These are phyloP conservation scores for Diaporthe eres DNA, from an alignment of 2,329 filamentous ascomycete species.

Conservation along the genomic window DNA sequence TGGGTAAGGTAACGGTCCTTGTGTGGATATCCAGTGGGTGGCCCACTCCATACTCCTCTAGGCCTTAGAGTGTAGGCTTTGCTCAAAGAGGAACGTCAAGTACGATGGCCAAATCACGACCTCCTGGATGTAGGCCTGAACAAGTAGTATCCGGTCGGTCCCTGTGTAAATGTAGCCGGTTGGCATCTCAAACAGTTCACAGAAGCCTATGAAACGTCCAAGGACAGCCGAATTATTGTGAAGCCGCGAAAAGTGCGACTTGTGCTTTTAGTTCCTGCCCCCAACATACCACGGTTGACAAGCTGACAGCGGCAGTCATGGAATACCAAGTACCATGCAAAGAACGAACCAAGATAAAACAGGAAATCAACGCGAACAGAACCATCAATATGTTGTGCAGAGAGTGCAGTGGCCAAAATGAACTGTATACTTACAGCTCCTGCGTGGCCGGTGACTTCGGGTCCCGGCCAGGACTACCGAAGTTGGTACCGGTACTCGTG, in stretches of 20 bases:
- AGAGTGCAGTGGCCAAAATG: not conserved
- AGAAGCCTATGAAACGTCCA: not conserved
- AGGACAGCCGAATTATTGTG: not conserved
- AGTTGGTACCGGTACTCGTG: not conserved
- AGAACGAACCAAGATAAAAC: not conserved
- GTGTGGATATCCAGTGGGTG: not conserved
- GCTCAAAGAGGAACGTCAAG: too few species aligned
- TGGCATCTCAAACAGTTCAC: not conserved
- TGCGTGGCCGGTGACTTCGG: constrained; percentile 1
- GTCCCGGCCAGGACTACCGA: not conserved
- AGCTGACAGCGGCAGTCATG: not conserved
- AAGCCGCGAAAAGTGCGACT: not conserved
- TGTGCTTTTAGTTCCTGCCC: not conserved
- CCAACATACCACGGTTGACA: not conserved
- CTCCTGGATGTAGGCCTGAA: not conserved
- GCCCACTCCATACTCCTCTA: not conserved
- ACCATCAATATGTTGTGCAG: not conserved
- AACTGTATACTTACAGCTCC: not conserved
- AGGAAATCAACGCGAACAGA: not conserved
- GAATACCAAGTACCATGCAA: too few species aligned
- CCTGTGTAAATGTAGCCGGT: not conserved
- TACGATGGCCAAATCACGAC: not conserved
- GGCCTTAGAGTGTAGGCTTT: not conserved
- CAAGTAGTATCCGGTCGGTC: not conserved
- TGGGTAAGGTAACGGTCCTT: not conserved